Conservation (phyloP, 257 asterid genomes). For the Jasminum sambac region DNA sequence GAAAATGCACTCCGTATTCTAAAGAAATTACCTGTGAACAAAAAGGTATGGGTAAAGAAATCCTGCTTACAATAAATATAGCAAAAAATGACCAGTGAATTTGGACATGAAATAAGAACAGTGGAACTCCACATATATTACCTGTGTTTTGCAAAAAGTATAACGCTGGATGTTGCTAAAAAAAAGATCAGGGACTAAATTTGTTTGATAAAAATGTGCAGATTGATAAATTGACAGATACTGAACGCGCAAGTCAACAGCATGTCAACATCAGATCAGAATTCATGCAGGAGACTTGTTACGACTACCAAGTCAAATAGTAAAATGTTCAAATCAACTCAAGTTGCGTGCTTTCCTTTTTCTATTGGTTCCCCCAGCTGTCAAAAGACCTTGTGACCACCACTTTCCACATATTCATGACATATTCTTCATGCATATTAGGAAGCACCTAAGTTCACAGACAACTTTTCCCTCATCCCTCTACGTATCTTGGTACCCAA, state of each 20-base stretch:
- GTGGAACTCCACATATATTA: neutral
- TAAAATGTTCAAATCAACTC: constrained; percentile 1
- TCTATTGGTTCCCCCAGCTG: neutral
- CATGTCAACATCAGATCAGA: no score
- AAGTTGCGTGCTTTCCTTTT: neutral
- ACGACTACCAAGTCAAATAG: neutral
- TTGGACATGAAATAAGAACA: neutral
- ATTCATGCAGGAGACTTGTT: neutral
- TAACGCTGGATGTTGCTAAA: neutral
- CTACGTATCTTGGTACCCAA: neutral
- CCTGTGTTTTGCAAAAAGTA: constrained; percentile 2
- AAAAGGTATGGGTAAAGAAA: constrained; percentile 19
- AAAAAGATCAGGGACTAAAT: constrained; percentile 2
- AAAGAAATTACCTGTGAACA: constrained; percentile 73
- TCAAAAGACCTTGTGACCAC: neutral
- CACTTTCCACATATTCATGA: neutral
- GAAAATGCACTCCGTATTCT: constrained; percentile 93
- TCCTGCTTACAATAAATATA: neutral
- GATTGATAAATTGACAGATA: neutral
- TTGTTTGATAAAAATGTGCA: neutral
- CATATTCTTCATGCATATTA: neutral
- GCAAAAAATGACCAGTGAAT: neutral
- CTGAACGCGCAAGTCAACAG: neutral
- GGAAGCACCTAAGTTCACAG: constrained; percentile 11
- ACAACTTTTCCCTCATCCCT: constrained; percentile 1